Evolutionary conservation across 2,329 filamentous ascomycete species (phyloP).

Genomic region (Aspergillus neoniger): DNA sequence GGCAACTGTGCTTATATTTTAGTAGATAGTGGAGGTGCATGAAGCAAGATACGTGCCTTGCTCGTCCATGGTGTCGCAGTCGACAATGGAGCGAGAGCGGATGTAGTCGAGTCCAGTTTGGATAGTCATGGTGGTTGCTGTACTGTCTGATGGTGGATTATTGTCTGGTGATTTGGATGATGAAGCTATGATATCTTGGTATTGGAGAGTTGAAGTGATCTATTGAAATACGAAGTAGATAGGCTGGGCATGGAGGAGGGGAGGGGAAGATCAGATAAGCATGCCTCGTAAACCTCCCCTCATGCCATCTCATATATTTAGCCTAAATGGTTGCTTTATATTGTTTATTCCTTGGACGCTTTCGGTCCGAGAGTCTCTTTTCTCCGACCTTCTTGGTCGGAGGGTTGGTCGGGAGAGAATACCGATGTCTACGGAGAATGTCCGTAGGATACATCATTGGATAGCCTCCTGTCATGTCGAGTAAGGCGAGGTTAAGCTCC

Average conservation of each 20-base stretch:
- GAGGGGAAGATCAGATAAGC: background rate
- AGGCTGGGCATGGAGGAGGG: background rate
- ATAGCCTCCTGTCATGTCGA: background rate
- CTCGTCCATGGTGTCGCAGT: slow-evolving; percentile 56
- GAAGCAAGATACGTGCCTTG: slow-evolving; percentile 38
- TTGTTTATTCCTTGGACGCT: background rate
- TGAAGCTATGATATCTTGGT: background rate
- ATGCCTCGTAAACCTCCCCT: background rate
- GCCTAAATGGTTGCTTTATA: background rate
- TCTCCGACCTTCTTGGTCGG: background rate
- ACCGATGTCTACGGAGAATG: background rate
- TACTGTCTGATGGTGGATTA: background rate
- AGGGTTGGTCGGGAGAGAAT: background rate
- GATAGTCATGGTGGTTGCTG: slow-evolving; percentile 21
- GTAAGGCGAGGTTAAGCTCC: background rate
- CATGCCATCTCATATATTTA: background rate
- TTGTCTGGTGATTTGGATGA: background rate
- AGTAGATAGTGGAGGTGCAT: background rate
- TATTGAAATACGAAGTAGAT: background rate
- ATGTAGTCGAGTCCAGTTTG: slow-evolving; percentile 45
- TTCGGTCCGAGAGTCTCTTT: background rate
- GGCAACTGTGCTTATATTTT: slow-evolving; percentile 39
- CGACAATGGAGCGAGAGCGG: slow-evolving; percentile 48
- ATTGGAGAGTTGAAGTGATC: background rate
- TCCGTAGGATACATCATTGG: background rate